Conservation (phyloP, 169 alveolate genomes). For the Theileria annulata region DNA sequence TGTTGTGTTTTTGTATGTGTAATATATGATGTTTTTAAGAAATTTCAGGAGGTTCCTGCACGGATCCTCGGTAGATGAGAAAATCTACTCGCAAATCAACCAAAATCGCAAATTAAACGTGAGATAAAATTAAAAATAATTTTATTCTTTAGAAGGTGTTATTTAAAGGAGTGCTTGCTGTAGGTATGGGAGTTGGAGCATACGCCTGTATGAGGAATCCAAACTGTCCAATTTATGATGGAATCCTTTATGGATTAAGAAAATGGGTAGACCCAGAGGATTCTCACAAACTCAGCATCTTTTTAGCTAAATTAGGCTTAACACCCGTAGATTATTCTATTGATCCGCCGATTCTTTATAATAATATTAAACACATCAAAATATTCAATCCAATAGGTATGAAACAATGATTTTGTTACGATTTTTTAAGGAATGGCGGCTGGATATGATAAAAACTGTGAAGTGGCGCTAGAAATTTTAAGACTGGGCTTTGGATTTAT, state of each 20-base stretch:
- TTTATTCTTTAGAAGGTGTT: slow-evolving; percentile 26
- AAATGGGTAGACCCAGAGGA: slow-evolving; percentile 73
- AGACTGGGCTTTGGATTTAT: slow-evolving; percentile 85
- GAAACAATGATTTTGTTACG: background rate
- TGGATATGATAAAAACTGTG: slow-evolving; percentile 84
- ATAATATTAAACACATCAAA: slow-evolving; percentile 24
- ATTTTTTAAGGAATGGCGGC: slow-evolving; percentile 85
- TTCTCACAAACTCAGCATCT: slow-evolving; percentile 68
- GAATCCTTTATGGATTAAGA: slow-evolving; percentile 52
- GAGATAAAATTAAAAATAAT: background rate
- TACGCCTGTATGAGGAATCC: slow-evolving; percentile 43
- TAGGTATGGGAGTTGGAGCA: slow-evolving; percentile 44
- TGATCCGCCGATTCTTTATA: slow-evolving; percentile 65
- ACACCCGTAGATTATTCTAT: slow-evolving; percentile 73
- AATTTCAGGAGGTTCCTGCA: slow-evolving; percentile 3
- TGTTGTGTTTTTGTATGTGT: background rate
- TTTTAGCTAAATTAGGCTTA: slow-evolving; percentile 62
- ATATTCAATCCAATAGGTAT: slow-evolving; percentile 64
- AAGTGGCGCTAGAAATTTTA: slow-evolving; percentile 70
- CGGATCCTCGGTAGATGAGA: slow-evolving; percentile 3
- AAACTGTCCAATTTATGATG: slow-evolving; percentile 51
- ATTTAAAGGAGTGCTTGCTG: slow-evolving; percentile 47
- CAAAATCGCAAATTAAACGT: slow-evolving; percentile 42
- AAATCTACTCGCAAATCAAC: slow-evolving; percentile 12
- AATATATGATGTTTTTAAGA: slow-evolving; percentile 3